Percentiles rank a stretch among this genome's conserved stretches.
These are phyloP conservation scores for Aquilaria agallochum DNA, from an alignment of 441 rosid genomes.

Conservation along the genomic window DNA sequence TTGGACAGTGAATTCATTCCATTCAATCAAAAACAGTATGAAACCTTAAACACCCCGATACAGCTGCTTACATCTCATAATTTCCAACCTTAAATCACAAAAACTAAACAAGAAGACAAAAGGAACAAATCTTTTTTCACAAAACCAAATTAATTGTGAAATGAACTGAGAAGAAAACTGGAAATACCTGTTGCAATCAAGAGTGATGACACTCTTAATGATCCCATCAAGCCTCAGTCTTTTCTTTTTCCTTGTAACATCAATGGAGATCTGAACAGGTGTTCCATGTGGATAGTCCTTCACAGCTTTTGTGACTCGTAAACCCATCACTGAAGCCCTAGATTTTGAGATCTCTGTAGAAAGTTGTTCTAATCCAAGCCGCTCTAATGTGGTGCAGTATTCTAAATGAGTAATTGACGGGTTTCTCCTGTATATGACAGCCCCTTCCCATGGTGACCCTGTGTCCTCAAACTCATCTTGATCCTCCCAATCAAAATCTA, in stretches of 20 bases:
- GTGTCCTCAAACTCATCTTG: conserved; percentile 39
- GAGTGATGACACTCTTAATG: conserved; percentile 70
- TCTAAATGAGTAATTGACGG: conserved; percentile 72
- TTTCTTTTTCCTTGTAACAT: conserved; percentile 68
- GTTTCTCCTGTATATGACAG: conserved; percentile 70
- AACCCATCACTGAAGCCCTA: conserved; percentile 79
- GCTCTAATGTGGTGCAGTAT: conserved; percentile 87
- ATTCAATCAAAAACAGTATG: no score
- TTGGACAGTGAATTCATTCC: no score
- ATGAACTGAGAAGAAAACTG: background rate
- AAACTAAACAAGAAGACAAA: no score
- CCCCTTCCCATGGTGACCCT: conserved; percentile 88
- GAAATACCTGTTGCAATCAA: conserved; percentile 70
- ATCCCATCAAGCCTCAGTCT: conserved; percentile 90
- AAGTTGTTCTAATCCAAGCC: conserved; percentile 74
- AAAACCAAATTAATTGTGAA: background rate
- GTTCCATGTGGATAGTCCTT: conserved; percentile 84
- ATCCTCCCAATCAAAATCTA: conserved; percentile 61
- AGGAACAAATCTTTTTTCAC: no score
- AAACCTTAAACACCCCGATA: no score
- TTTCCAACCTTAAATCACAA: no score
- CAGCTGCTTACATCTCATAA: no score
- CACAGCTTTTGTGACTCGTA: conserved; percentile 77
- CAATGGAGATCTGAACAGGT: conserved; percentile 86
- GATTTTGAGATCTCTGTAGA: conserved; percentile 64